Conservation (phyloP, 2,329 filamentous ascomycete genomes). For the Eurotiales sp. region DNA sequence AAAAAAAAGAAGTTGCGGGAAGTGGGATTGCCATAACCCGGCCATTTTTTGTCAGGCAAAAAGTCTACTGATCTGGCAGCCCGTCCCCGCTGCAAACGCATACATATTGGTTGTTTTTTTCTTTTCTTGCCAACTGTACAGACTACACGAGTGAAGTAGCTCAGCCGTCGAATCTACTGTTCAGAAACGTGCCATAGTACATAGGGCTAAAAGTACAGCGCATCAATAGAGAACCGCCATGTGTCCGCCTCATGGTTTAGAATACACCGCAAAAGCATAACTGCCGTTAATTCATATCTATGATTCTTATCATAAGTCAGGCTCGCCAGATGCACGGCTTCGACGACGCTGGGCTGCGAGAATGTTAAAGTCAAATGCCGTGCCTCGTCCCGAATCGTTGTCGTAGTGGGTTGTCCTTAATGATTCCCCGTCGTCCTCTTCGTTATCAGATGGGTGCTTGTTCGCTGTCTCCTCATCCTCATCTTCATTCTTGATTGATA, state of each 20-base stretch:
- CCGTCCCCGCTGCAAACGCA: not conserved
- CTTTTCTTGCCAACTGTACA: too few relatives aligned
- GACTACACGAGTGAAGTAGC: too few relatives aligned
- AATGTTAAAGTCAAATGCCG: conserved; percentile 40
- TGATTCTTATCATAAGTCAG: conserved; percentile 4
- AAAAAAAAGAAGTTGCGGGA: conserved; percentile 3
- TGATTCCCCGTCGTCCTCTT: conserved; percentile 18
- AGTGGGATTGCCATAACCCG: too few relatives aligned
- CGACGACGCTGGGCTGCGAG: conserved; percentile 31
- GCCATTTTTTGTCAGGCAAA: not conserved
- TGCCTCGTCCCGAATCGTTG: conserved; percentile 50
- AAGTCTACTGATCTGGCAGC: not conserved
- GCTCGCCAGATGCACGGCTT: conserved; percentile 22
- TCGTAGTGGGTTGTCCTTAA: conserved; percentile 8
- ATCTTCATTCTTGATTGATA: conserved; percentile 27
- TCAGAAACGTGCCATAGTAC: too few relatives aligned
- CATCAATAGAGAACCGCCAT: too few relatives aligned
- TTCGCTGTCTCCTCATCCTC: conserved; percentile 18
- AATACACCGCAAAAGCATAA: not conserved
- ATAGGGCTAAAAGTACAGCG: too few relatives aligned
- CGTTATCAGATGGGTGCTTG: conserved; percentile 19
- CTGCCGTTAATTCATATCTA: conserved; percentile 1
- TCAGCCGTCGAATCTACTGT: too few relatives aligned
- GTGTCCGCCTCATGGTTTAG: too few relatives aligned
- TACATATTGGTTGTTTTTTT: too few relatives aligned